Evolutionary conservation across 306 rosid species (phyloP).

Genomic region (Clitoria ternatea): DNA sequence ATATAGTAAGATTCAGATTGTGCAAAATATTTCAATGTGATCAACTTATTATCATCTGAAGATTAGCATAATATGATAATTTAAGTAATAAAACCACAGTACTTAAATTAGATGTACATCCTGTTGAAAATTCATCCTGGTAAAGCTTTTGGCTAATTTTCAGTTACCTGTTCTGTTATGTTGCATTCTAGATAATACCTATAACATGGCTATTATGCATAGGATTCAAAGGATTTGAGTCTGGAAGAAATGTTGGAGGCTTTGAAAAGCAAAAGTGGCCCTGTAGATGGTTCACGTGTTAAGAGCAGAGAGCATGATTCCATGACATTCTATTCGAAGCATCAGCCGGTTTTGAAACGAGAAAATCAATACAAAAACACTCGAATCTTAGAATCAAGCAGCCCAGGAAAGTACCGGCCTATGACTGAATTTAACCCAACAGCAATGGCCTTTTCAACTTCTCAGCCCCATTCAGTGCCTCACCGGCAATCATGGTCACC

Average conservation of each 20-base stretch:
- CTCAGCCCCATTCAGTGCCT: conserved; percentile 27
- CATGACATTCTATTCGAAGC: conserved; percentile 35
- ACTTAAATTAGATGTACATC: background rate
- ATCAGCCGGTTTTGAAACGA: conserved; percentile 34
- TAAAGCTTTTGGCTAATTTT: background rate
- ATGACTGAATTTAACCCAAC: conserved; percentile 31
- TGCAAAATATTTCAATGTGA: background rate
- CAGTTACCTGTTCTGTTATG: background rate
- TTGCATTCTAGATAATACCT: background rate
- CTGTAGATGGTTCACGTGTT: conserved; percentile 35
- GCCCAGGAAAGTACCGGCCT: conserved; percentile 28
- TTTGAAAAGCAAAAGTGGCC: conserved; percentile 49
- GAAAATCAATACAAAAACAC: conserved; percentile 16
- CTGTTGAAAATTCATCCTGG: background rate
- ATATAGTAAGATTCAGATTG: conserved; percentile 38
- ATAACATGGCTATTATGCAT: conserved; percentile 9
- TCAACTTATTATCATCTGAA: background rate
- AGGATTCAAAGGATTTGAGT: conserved; percentile 41
- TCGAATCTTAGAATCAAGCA: conserved; percentile 31
- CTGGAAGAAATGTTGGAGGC: conserved; percentile 33
- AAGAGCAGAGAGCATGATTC: conserved; percentile 35
- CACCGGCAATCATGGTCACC: conserved; percentile 43
- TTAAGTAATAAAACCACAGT: background rate
- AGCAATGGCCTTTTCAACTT: conserved; percentile 24
- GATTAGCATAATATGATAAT: background rate